A percentile compares a stretch with the other conserved stretches of the same genome.
phyloP scores from a whole-genome alignment of 768 basidiomycete genomes.

The Lactarius indigo region DNA sequence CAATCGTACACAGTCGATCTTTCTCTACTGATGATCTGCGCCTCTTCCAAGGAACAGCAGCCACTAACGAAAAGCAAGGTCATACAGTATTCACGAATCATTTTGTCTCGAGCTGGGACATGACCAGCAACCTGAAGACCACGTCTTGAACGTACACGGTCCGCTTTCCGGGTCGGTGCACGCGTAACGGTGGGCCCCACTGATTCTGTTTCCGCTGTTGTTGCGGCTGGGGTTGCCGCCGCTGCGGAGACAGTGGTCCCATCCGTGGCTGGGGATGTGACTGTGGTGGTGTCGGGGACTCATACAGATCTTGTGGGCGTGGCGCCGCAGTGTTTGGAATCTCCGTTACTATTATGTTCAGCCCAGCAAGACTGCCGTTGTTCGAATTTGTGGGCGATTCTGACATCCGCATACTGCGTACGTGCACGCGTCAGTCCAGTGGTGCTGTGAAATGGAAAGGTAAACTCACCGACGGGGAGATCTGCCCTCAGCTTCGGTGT shows the following conservation, averaged over 20 bases:
- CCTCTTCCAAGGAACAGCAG: background rate
- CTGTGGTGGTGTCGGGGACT: background rate
- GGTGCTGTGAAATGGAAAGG: background rate
- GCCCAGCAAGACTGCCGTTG: background rate
- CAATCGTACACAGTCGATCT: background rate
- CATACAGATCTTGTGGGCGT: background rate
- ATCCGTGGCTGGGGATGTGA: background rate
- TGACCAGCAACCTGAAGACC: conserved; percentile 7
- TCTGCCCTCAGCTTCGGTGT: background rate
- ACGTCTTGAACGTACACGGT: conserved; percentile 10
- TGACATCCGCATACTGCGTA: background rate
- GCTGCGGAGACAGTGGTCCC: background rate
- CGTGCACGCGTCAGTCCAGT: background rate
- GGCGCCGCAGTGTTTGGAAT: background rate
- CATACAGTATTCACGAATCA: background rate
- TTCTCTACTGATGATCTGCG: background rate
- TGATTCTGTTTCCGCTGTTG: background rate
- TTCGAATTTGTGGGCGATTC: background rate
- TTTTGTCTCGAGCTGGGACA: conserved; percentile 10
- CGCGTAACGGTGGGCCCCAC: background rate
- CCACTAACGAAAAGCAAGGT: background rate
- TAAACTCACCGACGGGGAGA: background rate
- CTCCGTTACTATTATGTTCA: background rate
- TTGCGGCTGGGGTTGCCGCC: background rate
- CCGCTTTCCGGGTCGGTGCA: background rate